Base-by-base conservation (phyloP, 805 yeast species). In the Suhomyces pyralidae region DNA sequence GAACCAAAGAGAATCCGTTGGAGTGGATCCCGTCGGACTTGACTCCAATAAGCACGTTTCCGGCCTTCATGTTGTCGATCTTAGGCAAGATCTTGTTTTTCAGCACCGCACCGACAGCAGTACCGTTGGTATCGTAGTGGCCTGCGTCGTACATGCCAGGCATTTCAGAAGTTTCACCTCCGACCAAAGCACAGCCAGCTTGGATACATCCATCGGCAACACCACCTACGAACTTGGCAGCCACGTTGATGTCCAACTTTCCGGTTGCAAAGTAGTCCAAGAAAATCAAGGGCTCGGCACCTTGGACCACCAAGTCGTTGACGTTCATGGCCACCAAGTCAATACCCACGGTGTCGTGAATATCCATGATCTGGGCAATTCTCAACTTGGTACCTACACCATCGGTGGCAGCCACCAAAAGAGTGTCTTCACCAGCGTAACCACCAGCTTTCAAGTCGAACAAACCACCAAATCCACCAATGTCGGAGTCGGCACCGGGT, bases 121-220 rank as follows among this genome's bases (percentile, higher is more conserved):
- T 96, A 71, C 99, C 99, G 66, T 93, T 94, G 55, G 97, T 92
- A 71, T 94, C 99, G 67, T 94, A 94, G 73, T 94, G 98, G 32
- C 96, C 96, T 52, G 85, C 90, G 54, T 86, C 88, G 65, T 94
- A 94, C 88, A 94, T 90, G 59, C 99, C 99, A 25, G 99, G 99
- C 99, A 94, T 94, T 78, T 94, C 99, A 51, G 96, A 88, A 38
- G 99, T 94, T 74, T 94, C 99, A 59, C 99, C 99, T 52, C 99
- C 99, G 50, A 94, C 97, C 53, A 94, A 79, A 5, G 99, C 99
- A 80, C 99, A 93, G 9, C 97, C 97, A 32, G 98, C 88, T 59
- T 84, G 82, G 58, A 86, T 85, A 78, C 99, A 94, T 52, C 99
- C 99, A 58, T 88, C 88, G 47, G 97, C 97, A 58, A 94, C 99